phyloP scores from a whole-genome alignment of 805 yeast species.

The Candida ascalaphidarum region DNA sequence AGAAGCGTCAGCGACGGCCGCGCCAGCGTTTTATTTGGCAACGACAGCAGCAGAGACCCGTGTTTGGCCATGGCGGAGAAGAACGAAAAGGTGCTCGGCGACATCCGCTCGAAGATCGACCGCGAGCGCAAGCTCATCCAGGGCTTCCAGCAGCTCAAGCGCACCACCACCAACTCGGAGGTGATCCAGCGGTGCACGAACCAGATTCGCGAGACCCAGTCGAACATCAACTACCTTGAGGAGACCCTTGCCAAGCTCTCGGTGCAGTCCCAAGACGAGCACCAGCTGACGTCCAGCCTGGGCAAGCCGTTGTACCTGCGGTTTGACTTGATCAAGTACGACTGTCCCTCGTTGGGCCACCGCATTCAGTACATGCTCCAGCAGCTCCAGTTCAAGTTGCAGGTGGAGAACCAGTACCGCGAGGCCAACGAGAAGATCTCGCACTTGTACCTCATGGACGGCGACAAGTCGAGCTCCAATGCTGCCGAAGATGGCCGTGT shows the following conservation, averaged over 20 bases:
- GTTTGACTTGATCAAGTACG: conserved; percentile 80
- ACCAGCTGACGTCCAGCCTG: conserved; percentile 2
- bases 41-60: too few species aligned
- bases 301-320: conserved; percentile 47
- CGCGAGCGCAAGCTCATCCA: conserved; percentile 81
- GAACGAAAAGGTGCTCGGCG: conserved; percentile 37
- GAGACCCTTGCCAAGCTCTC: conserved; percentile 62
- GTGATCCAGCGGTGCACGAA: conserved; percentile 89
- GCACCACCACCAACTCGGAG: conserved; percentile 66
- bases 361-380: conserved; percentile 93
- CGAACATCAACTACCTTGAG: conserved; percentile 82
- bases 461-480: conserved; percentile 75
- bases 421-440: conserved; percentile 88
- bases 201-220: conserved; percentile 83
- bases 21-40: too few species aligned
- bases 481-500: conserved; percentile 84
- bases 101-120: conserved; percentile 78
- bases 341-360: conserved; percentile 91
- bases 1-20: too few species aligned
- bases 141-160: conserved; percentile 77
- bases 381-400: conserved; percentile 86
- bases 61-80: conserved; percentile 5
- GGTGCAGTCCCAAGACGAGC: conserved; percentile 15
- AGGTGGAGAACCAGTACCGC: conserved; percentile 88
- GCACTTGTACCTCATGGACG: conserved; percentile 80